phyloP scores from a whole-genome alignment of 1,139 yeast species.

The Candida smagusa region DNA sequence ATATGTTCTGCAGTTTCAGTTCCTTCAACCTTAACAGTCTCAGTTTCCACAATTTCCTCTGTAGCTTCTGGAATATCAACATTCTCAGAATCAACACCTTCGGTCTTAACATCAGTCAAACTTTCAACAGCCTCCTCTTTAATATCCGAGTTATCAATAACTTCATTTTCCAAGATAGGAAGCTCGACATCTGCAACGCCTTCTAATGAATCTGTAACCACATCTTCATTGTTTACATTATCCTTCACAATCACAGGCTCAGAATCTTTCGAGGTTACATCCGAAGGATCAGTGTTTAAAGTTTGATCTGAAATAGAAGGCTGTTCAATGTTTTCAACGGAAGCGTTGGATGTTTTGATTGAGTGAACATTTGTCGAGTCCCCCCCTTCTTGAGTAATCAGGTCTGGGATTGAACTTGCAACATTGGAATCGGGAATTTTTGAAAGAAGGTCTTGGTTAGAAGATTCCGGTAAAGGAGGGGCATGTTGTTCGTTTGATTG shows the following conservation, averaged over 20 bases:
- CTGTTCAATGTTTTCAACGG: too few relatives aligned
- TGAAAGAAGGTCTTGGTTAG: too few relatives aligned
- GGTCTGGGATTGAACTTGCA: too few relatives aligned
- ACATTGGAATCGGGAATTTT: too few relatives aligned
- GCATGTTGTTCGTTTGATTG: too few relatives aligned
- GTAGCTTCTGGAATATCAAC: not conserved
- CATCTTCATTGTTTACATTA: not conserved
- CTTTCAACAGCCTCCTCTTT: not conserved
- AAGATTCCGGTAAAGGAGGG: too few relatives aligned
- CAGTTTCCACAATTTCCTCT: not conserved
- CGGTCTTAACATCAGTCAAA: not conserved
- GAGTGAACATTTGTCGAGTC: too few relatives aligned
- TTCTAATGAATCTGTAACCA: not conserved
- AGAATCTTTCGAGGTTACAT: too few relatives aligned
- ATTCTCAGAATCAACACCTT: not conserved
- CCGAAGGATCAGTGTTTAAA: too few relatives aligned
- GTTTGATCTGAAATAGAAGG: too few relatives aligned
- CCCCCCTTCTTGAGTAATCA: too few relatives aligned
- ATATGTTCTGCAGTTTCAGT: not conserved
- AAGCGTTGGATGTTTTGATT: too few relatives aligned
- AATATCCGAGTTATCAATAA: not conserved
- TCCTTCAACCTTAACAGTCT: not conserved
- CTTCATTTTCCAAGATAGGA: not conserved
- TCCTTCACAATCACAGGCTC: not conserved
- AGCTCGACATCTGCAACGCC: not conserved